A percentile compares a stretch with the other conserved stretches of the same genome.
Conservation (phyloP, 768 basidiomycete genomes). For the Tulasnella sp. region DNA sequence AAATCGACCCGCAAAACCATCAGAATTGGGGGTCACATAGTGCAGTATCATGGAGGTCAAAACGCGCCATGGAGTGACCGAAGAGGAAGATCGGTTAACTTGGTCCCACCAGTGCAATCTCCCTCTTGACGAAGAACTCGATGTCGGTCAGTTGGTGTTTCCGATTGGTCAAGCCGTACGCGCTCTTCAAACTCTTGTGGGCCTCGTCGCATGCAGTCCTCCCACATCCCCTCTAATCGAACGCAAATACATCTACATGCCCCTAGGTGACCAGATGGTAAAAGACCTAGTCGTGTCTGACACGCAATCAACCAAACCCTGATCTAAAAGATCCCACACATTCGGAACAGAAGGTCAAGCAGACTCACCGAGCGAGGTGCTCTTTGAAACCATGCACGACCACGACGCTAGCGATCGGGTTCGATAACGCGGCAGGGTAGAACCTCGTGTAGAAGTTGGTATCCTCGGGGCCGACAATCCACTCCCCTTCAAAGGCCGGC, state of each 20-base stretch:
- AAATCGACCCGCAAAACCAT: no score
- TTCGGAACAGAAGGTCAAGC: no score
- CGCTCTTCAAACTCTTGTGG: slow-evolving; percentile 34
- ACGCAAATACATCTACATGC: slow-evolving; percentile 51
- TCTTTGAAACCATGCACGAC: slow-evolving; percentile 64
- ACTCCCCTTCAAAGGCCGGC: slow-evolving; percentile 4
- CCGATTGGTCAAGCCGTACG: slow-evolving; percentile 55
- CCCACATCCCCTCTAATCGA: slow-evolving; percentile 74
- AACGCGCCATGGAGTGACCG: slow-evolving; percentile 29
- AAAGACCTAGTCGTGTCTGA: slow-evolving; percentile 50
- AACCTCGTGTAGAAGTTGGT: slow-evolving; percentile 16
- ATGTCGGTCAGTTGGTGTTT: slow-evolving; percentile 55
- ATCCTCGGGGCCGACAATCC: background rate
- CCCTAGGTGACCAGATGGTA: slow-evolving; percentile 35
- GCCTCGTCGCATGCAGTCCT: slow-evolving; percentile 52
- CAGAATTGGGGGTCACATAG: no score
- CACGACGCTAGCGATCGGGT: slow-evolving; percentile 44
- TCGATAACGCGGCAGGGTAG: slow-evolving; percentile 12
- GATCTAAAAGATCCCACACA: no score
- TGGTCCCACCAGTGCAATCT: slow-evolving; percentile 29
- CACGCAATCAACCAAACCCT: no score
- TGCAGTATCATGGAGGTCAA: no score
- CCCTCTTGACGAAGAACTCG: slow-evolving; percentile 45
- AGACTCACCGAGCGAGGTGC: slow-evolving; percentile 14
- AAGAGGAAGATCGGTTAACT: slow-evolving; percentile 52